Base-by-base conservation (phyloP, 495 filamentous ascomycete genomes). In the Xylaria longipes region DNA sequence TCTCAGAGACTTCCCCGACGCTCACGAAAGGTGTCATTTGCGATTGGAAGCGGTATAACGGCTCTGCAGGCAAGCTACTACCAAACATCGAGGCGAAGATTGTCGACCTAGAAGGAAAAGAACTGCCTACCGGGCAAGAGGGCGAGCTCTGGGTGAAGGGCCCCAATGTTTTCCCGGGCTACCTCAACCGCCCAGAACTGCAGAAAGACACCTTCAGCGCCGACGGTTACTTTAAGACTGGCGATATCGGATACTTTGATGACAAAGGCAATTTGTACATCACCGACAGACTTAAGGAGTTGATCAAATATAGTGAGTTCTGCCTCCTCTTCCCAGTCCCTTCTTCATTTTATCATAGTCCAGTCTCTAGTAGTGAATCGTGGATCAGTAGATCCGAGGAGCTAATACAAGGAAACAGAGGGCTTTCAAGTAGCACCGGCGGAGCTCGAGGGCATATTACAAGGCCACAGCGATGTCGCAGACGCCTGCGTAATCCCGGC, bases 381-480 rank as follows among this genome's bases (percentile, higher is more conserved):
- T 22, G 15, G n/a, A 25, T 27, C 17, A 12, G 46, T 60, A 3
- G 5, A 52, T 5, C 43, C 5, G 22, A 22, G 41, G 6, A 50
- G 37, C 69, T 71, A 60, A 67, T 43, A 58, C 22, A 45, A 29
- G 15, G 57, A 5, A 31, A 69, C 69, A 85, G 84, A 93, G 73
- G 94, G 94, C 15, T 95, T 95, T 83, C 94, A 96, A 76, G 93
- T 97, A 5, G 87, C 94, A 1, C 94, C 94, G 1, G 93, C 95
- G 4, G 94, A 98, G 79, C 85, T 97, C 6, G 95, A 97, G 74
- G 92, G 91, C n/a, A 73, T 94, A 15, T 82, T 98, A 15, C 78
- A 92, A 1, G 85, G 88, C 20, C 93, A 95, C 78, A 82, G 85
- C 31, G 86, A 90, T n/a, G 84, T 98, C 43, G 87, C 90, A 25